These are phyloP conservation scores for Leccinum imitatum DNA, from an alignment of 768 basidiomycete genomes.

Conservation along the genomic window DNA sequence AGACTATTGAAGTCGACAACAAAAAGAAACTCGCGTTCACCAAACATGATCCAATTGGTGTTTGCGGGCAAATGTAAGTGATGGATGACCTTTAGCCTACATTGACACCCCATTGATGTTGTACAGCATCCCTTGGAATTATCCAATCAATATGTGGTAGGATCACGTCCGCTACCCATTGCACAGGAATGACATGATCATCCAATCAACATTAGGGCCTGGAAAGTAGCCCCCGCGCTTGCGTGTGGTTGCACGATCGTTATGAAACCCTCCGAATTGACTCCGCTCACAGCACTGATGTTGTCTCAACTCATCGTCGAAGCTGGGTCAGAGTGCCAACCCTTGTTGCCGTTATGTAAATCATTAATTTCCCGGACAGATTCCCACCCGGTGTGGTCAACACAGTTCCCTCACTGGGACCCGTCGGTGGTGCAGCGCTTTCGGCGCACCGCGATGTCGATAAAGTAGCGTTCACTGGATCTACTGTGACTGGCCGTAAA, in stretches of 20 bases:
- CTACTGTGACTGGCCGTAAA: slow-evolving; percentile 83
- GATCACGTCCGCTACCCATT: slow-evolving; percentile 2
- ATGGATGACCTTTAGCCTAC: slow-evolving; percentile 1
- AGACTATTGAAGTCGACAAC: slow-evolving; percentile 82
- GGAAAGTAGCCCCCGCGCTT: slow-evolving; percentile 93
- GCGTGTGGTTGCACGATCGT: slow-evolving; percentile 91
- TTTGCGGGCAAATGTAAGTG: slow-evolving; percentile 85
- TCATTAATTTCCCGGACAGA: slow-evolving; percentile 37
- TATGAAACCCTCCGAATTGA: slow-evolving; percentile 92
- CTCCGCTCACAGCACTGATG: slow-evolving; percentile 80
- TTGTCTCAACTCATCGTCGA: slow-evolving; percentile 78
- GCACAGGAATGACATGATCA: slow-evolving; percentile 2
- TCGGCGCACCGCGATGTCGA: slow-evolving; percentile 82
- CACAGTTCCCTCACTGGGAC: slow-evolving; percentile 79
- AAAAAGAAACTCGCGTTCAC: slow-evolving; percentile 83
- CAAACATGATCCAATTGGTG: slow-evolving; percentile 88
- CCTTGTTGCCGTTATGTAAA: slow-evolving; percentile 12
- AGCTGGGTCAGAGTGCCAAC: slow-evolving; percentile 60
- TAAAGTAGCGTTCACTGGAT: slow-evolving; percentile 96
- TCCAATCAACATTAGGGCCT: slow-evolving; percentile 48
- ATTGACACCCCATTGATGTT: slow-evolving; percentile 7
- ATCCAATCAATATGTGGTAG: slow-evolving; percentile 84
- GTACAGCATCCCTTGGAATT: slow-evolving; percentile 87
- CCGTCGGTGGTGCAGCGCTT: slow-evolving; percentile 82
- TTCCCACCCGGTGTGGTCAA: slow-evolving; percentile 93